Conservation (phyloP, 73 alveolate genomes). For the Paramecium primaurelia region DNA sequence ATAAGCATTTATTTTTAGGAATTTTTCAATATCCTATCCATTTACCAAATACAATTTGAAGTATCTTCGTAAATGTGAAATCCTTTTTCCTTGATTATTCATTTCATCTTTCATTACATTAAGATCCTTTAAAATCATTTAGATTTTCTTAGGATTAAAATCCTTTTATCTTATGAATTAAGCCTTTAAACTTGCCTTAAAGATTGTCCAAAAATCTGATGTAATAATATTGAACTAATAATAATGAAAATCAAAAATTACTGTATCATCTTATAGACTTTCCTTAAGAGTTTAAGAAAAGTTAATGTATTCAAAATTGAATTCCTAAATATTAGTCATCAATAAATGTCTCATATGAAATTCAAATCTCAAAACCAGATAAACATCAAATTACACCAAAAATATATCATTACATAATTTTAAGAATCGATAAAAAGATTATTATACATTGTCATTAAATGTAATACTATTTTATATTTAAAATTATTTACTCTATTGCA, state of each 20-base stretch:
- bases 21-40: background rate
- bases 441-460: background rate
- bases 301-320: background rate
- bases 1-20: background rate
- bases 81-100: background rate
- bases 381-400: background rate
- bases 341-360: background rate
- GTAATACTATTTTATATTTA: background rate
- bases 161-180: background rate
- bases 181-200: background rate
- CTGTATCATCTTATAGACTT: background rate
- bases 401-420: background rate
- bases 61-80: slow-evolving; percentile 1
- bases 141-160: background rate
- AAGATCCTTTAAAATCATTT: slow-evolving; percentile 21
- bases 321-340: background rate
- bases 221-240: background rate
- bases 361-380: background rate
- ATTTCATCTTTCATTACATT: slow-evolving; percentile 33
- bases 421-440: background rate
- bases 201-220: slow-evolving; percentile 14
- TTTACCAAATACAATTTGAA: slow-evolving; percentile 13
- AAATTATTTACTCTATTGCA: background rate
- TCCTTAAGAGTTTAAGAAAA: background rate
- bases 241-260: background rate